Evolutionary conservation across 73 alveolate species (phyloP).

Genomic region (Symbiodinium pilosum): DNA sequence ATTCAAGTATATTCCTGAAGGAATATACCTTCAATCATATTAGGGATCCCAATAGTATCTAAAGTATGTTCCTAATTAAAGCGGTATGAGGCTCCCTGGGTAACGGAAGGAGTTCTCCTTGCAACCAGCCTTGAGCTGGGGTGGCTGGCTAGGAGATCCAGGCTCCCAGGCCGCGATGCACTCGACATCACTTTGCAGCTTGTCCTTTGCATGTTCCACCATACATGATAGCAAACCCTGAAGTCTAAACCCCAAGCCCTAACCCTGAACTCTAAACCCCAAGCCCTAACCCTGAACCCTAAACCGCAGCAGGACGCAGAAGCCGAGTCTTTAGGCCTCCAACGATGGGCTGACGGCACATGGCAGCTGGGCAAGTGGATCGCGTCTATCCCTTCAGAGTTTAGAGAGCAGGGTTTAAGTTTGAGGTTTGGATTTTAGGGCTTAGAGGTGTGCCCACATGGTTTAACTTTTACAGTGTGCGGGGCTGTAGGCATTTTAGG

Average conservation of each 20-base stretch:
- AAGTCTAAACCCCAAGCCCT: not conserved
- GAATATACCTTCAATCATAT: too few relatives aligned
- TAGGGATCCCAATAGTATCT: too few relatives aligned
- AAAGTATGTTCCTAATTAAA: too few relatives aligned
- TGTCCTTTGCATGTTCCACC: too few relatives aligned
- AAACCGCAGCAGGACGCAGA: not conserved
- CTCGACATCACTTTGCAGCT: too few relatives aligned
- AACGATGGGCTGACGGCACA: not conserved
- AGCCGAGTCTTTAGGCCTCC: not conserved
- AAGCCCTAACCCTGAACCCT: not conserved
- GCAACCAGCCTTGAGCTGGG: too few relatives aligned
- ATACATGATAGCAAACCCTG: too few relatives aligned
- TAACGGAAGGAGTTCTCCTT: too few relatives aligned
- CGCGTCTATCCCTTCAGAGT: not conserved
- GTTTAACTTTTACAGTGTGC: not conserved
- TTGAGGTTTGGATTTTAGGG: not conserved
- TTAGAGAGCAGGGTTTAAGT: not conserved
- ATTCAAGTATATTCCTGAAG: too few relatives aligned
- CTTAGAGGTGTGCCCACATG: not conserved
- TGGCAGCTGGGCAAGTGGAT: not conserved
- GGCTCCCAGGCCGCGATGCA: too few relatives aligned
- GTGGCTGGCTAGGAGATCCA: too few relatives aligned
- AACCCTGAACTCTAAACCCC: not conserved
- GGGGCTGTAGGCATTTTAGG: not conserved
- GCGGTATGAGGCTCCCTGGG: too few relatives aligned